phyloP scores from a whole-genome alignment of 257 asterid species.

The Solanum paucissectum region DNA sequence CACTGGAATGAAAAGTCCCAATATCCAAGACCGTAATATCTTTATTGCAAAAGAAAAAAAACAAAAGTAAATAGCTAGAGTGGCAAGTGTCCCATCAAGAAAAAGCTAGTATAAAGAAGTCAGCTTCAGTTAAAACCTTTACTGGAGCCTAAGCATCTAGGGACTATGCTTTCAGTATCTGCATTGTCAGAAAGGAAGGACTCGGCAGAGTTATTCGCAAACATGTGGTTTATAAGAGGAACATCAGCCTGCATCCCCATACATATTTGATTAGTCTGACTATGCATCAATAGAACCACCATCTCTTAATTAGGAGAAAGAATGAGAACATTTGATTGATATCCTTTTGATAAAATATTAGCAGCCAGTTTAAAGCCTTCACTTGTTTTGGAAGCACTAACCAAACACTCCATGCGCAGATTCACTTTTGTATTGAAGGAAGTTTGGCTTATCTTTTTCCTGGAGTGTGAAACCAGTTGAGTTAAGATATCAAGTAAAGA shows the following conservation, averaged over 20 bases:
- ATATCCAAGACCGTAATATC: constrained; percentile 9
- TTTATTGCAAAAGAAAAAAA: not conserved
- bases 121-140: constrained; percentile 5
- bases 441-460: not conserved
- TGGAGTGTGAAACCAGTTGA: not conserved
- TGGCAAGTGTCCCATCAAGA: not conserved
- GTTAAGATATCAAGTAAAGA: not conserved
- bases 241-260: constrained; percentile 14
- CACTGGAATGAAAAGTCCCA: constrained; percentile 7
- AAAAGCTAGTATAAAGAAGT: not conserved
- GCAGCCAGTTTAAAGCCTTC: not conserved
- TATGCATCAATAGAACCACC: not conserved
- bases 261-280: not conserved
- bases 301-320: not conserved
- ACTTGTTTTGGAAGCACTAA: not conserved
- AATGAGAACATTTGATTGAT: not conserved
- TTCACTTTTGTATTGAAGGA: not conserved
- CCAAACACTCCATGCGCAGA: not conserved
- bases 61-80: not conserved
- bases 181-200: constrained; percentile 7
- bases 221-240: not conserved
- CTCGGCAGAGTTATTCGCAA: constrained; percentile 9
- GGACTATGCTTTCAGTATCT: not conserved
- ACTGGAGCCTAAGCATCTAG: constrained; percentile 2
- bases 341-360: not conserved